Percentiles rank a stretch among this genome's conserved stretches.
Conservation (phyloP, 179 eudicot species). For the Carnegiea gigantea region DNA sequence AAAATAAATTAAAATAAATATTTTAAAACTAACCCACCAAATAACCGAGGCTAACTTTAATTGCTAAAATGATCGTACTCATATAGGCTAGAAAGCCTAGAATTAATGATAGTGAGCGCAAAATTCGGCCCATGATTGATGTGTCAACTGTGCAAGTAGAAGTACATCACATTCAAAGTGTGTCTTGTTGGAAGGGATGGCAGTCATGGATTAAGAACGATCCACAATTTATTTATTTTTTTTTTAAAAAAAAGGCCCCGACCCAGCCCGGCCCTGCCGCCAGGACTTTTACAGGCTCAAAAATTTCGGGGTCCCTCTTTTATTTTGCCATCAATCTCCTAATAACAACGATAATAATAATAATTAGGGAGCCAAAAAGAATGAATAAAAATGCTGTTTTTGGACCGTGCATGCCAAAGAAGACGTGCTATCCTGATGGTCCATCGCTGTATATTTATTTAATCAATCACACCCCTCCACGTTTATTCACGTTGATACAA, state of each 20-base stretch:
- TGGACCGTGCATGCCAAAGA: neutral
- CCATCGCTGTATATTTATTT: neutral
- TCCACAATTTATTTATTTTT: no score
- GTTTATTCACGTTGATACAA: slow-evolving; percentile 4
- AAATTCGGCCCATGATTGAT: neutral
- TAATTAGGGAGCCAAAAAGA: neutral
- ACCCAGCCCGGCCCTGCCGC: neutral
- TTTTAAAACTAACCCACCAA: no score
- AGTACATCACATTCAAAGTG: neutral
- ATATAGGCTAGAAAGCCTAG: no score
- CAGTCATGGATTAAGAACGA: neutral
- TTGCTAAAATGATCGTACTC: no score
- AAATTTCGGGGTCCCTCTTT: neutral
- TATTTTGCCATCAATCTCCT: neutral
- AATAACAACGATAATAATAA: neutral
- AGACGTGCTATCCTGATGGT: neutral
- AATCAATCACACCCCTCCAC: neutral
- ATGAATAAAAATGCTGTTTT: neutral
- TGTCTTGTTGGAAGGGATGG: neutral
- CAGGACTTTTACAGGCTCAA: neutral
- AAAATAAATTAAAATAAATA: no score
- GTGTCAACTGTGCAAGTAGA: neutral
- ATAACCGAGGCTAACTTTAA: no score
- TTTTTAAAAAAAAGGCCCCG: no score
- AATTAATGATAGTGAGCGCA: no score